These are phyloP conservation scores for Karstenula rhodostoma DNA, from an alignment of 2,329 filamentous ascomycete genomes.

Conservation along the genomic window DNA sequence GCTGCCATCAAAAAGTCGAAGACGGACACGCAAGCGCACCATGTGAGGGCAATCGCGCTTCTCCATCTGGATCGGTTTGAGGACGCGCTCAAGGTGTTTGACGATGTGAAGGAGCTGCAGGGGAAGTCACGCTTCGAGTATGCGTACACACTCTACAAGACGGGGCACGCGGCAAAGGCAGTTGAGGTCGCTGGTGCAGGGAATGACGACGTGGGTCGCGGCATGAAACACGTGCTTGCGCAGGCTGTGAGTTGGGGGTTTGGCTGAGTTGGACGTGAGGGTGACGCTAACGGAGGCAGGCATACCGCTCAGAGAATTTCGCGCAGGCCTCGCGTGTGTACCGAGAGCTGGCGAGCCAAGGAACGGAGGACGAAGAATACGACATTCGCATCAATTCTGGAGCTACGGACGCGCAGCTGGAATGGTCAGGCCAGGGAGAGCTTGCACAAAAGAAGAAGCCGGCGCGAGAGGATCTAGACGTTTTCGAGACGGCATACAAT, in stretches of 20 bases:
- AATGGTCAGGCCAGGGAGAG: slow-evolving; percentile 69
- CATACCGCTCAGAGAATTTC: slow-evolving; percentile 80
- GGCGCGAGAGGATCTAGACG: slow-evolving; percentile 69
- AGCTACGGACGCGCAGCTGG: slow-evolving; percentile 75
- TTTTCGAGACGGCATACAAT: slow-evolving; percentile 85
- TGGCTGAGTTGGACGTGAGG: not conserved
- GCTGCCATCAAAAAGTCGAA: slow-evolving; percentile 66
- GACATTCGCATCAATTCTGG: slow-evolving; percentile 80
- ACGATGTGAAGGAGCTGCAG: slow-evolving; percentile 68
- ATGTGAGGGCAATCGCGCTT: slow-evolving; percentile 76
- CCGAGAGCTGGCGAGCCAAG: slow-evolving; percentile 60
- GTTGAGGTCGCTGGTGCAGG: slow-evolving; percentile 58
- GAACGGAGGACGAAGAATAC: slow-evolving; percentile 70
- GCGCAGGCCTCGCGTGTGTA: slow-evolving; percentile 71
- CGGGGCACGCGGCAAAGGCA: slow-evolving; percentile 72
- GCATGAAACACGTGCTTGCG: slow-evolving; percentile 67
- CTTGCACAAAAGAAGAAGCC: slow-evolving; percentile 64
- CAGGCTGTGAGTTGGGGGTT: slow-evolving; percentile 61
- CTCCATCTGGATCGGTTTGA: slow-evolving; percentile 84
- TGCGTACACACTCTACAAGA: slow-evolving; percentile 85
- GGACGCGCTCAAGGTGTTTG: slow-evolving; percentile 75
- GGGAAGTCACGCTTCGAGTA: slow-evolving; percentile 71
- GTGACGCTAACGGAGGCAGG: slow-evolving; percentile 45
- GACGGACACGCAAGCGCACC: slow-evolving; percentile 66
- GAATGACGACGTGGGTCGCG: slow-evolving; percentile 51